These are phyloP conservation scores for Psilocybe sp. DNA, from an alignment of 768 basidiomycete species.

Conservation along the genomic window DNA sequence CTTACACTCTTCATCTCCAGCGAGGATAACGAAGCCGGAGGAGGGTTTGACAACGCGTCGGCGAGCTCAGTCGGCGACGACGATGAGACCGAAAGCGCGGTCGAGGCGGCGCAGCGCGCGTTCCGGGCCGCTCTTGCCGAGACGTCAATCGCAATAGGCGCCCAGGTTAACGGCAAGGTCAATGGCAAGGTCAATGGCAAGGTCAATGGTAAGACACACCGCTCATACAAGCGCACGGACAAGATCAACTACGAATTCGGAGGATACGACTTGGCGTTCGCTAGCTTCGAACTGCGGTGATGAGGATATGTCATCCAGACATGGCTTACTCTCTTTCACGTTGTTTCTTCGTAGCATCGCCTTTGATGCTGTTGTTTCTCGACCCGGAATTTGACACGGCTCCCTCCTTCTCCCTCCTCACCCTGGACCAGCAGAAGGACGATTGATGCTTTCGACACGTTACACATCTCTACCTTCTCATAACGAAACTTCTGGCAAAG, in stretches of 20 bases:
- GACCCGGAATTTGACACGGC: background rate
- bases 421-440: too few relatives aligned
- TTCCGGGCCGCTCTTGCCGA: conserved; percentile 65
- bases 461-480: too few relatives aligned
- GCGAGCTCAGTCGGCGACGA: too few relatives aligned
- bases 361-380: background rate
- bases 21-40: conserved; percentile 42
- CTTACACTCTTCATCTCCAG: conserved; percentile 90
- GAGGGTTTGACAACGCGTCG: conserved; percentile 29
- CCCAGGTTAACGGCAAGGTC: background rate
- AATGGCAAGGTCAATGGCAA: background rate
- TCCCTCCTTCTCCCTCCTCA: too few relatives aligned
- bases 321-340: conserved; percentile 8
- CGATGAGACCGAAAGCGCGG: conserved; percentile 21
- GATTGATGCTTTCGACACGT: too few relatives aligned
- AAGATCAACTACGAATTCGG: conserved; percentile 99
- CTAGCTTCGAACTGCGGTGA: conserved; percentile 66
- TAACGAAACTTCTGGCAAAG: too few relatives aligned
- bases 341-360: conserved; percentile 6
- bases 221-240: conserved; percentile 79
- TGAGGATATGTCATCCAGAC: background rate
- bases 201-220: background rate
- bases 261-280: conserved; percentile 87
- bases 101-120: conserved; percentile 72
- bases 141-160: conserved; percentile 1